A percentile compares a stretch with the other conserved stretches of the same genome.
Conservation (phyloP, 306 rosid genomes). For the Vigna reflexopilosa region DNA sequence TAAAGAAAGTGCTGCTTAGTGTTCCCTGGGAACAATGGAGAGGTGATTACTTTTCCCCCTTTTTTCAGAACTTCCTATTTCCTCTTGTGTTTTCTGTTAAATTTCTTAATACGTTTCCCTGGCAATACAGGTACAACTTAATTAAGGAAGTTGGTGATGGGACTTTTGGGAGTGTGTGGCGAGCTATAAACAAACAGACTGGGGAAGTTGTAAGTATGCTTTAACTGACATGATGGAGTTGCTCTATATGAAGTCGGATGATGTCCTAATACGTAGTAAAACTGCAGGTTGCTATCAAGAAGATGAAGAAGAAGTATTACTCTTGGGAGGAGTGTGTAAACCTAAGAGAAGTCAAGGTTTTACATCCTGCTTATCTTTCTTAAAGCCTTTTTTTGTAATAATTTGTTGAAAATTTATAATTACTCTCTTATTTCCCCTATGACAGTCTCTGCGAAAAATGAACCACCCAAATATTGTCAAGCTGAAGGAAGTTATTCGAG, state of each 20-base stretch:
- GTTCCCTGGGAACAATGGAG: conserved; percentile 72
- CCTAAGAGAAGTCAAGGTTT: conserved; percentile 96
- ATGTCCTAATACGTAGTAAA: conserved; percentile 24
- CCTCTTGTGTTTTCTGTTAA: not conserved
- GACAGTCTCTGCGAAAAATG: conserved; percentile 86
- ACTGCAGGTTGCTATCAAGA: conserved; percentile 91
- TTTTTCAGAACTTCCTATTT: conserved; percentile 1
- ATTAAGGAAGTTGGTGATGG: conserved; percentile 99
- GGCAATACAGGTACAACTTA: conserved; percentile 70
- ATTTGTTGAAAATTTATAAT: conserved; percentile 24
- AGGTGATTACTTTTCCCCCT: conserved; percentile 59
- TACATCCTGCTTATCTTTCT: conserved; percentile 14
- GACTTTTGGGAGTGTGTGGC: conserved; percentile 96
- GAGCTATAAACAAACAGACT: conserved; percentile 87
- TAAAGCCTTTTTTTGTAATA: not conserved
- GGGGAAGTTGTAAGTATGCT: conserved; percentile 92
- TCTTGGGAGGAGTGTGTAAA: conserved; percentile 98
- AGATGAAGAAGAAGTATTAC: conserved; percentile 95
- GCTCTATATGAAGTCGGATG: not conserved
- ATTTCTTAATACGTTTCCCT: conserved; percentile 1
- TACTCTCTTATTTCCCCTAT: conserved; percentile 7
- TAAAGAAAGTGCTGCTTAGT: conserved; percentile 73
- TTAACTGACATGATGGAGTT: conserved; percentile 12
- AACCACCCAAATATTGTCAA: conserved; percentile 94
- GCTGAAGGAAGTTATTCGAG: conserved; percentile 96